A percentile compares a stretch with the other conserved stretches of the same genome.
phyloP scores from a whole-genome alignment of 805 yeast genomes.

The Ogataea salicorniae region DNA sequence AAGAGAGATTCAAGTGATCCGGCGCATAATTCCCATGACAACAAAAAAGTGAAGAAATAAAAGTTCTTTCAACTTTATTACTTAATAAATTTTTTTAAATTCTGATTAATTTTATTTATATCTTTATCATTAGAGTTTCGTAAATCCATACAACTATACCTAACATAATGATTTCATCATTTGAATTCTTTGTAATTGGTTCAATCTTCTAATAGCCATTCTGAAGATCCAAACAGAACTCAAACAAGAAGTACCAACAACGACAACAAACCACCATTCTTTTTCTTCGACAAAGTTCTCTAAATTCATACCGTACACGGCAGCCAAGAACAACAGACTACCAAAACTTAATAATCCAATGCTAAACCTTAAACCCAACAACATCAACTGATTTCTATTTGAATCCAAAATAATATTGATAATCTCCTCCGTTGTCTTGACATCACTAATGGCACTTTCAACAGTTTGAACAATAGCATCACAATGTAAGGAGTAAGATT shows the following conservation, averaged over 20 bases:
- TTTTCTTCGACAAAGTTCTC: conserved; percentile 87
- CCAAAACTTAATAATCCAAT: conserved; percentile 81
- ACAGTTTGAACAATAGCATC: conserved; percentile 94
- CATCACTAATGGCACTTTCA: conserved; percentile 72
- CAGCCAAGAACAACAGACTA: conserved; percentile 72
- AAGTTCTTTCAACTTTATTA: neutral
- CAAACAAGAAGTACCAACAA: conserved; percentile 40
- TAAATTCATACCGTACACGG: conserved; percentile 93
- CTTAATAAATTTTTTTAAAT: too few relatives aligned
- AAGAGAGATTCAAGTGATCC: conserved; percentile 8
- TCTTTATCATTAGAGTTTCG: too few relatives aligned
- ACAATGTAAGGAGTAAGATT: conserved; percentile 82
- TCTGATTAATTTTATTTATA: neutral
- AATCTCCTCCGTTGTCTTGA: conserved; percentile 90
- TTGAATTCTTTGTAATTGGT: conserved; percentile 63
- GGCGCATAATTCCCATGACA: neutral
- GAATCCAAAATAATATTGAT: conserved; percentile 90
- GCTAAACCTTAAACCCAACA: conserved; percentile 76
- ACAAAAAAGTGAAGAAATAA: conserved; percentile 9
- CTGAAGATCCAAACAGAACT: conserved; percentile 41
- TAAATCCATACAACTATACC: neutral
- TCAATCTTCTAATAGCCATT: conserved; percentile 52
- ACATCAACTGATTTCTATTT: conserved; percentile 88
- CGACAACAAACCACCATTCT: conserved; percentile 58
- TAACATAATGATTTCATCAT: conserved; percentile 14